These are phyloP conservation scores for Arxiozyma heterogenica DNA, from an alignment of 1,139 yeast genomes.

Conservation along the genomic window DNA sequence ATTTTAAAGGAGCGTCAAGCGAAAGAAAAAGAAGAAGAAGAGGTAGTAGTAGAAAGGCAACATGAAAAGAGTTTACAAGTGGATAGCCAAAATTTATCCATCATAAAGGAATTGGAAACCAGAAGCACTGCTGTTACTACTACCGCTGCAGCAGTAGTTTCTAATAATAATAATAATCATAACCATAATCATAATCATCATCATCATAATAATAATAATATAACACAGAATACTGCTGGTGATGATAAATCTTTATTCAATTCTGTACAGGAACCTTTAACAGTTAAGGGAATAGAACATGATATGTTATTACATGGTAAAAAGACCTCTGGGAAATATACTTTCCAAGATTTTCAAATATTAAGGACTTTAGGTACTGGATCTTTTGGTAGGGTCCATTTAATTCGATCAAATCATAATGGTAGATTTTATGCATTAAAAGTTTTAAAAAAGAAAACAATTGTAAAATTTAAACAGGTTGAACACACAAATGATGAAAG, in stretches of 20 bases:
- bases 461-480: constrained; percentile 90
- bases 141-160: no score
- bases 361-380: constrained; percentile 94
- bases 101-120: not conserved
- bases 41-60: not conserved
- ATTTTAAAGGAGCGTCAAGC: constrained; percentile 3
- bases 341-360: constrained; percentile 77
- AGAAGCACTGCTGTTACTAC: not conserved
- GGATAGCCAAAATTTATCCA: not conserved
- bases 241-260: not conserved
- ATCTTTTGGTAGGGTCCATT: constrained; percentile 91
- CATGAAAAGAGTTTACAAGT: not conserved
- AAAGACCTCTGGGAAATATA: constrained; percentile 35
- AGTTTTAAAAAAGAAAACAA: constrained; percentile 78
- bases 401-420: constrained; percentile 84
- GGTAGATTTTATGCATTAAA: constrained; percentile 90
- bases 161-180: no score
- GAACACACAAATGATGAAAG: constrained; percentile 96
- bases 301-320: constrained; percentile 4
- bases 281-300: not conserved
- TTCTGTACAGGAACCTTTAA: not conserved
- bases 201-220: no score
- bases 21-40: constrained; percentile 14
- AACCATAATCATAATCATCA: no score
- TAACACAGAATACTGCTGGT: not conserved